A percentile compares a stretch with the other conserved stretches of the same genome.
Conservation (phyloP, 2,329 filamentous ascomycete genomes). For the Grosmannia clavigera region DNA sequence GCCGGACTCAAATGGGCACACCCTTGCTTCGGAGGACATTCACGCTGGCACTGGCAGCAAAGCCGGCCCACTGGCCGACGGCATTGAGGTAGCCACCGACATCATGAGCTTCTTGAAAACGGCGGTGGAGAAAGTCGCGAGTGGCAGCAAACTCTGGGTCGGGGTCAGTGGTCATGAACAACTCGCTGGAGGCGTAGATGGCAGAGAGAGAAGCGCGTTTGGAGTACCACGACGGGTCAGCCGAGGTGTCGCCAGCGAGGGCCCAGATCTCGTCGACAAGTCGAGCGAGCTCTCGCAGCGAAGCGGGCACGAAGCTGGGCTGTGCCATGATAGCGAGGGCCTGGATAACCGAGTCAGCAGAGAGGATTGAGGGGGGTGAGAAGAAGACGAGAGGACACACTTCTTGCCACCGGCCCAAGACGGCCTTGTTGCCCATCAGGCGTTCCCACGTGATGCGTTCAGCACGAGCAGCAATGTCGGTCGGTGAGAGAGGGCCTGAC, state of each 20-base stretch:
- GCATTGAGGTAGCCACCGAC: constrained; percentile 50
- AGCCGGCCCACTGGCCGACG: constrained; percentile 67
- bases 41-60: constrained; percentile 62
- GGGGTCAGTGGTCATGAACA: constrained; percentile 89
- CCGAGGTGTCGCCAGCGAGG: constrained; percentile 66
- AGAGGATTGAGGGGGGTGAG: background rate
- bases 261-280: constrained; percentile 91
- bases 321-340: constrained; percentile 86
- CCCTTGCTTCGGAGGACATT: constrained; percentile 85
- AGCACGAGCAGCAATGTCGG: constrained; percentile 47
- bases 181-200: constrained; percentile 61
- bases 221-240: constrained; percentile 81
- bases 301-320: constrained; percentile 61
- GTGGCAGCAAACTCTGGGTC: constrained; percentile 58
- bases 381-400: background rate
- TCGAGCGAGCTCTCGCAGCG: constrained; percentile 64
- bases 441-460: constrained; percentile 63
- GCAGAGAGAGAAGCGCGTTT: constrained; percentile 44
- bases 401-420: constrained; percentile 70
- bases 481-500: constrained; percentile 14
- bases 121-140: constrained; percentile 62
- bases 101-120: constrained; percentile 56
- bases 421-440: constrained; percentile 57
- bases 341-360: constrained; percentile 26
- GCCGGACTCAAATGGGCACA: constrained; percentile 48